Evolutionary conservation across 1,139 yeast species (phyloP).

Genomic region (Geotrichum australiense): DNA sequence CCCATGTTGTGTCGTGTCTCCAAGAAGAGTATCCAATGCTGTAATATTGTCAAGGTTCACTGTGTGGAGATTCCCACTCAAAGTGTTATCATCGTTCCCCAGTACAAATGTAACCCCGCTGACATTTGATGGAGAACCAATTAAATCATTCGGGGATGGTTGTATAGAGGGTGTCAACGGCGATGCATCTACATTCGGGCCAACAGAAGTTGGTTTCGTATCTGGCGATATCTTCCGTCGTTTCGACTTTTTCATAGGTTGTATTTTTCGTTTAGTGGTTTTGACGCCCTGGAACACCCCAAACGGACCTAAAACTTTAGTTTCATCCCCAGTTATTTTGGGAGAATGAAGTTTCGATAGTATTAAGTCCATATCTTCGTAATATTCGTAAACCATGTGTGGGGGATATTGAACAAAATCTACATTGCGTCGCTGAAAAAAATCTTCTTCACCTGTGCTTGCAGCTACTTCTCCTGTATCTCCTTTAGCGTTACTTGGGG

Average conservation of each 20-base stretch:
- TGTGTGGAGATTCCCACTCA: not conserved
- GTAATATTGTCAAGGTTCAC: slow-evolving; percentile 3
- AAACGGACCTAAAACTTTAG: slow-evolving; percentile 69
- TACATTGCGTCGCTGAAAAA: slow-evolving; percentile 58
- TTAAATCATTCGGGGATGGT: slow-evolving; percentile 11
- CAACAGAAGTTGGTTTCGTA: not conserved
- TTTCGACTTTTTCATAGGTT: slow-evolving; percentile 23
- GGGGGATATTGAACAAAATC: slow-evolving; percentile 65
- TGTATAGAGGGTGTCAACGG: slow-evolving; percentile 12
- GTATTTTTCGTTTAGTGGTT: slow-evolving; percentile 8
- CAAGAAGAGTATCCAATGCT: slow-evolving; percentile 4
- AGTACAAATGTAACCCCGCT: not conserved
- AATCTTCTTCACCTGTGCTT: slow-evolving; percentile 36
- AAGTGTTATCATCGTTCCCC: not conserved
- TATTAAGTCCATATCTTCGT: slow-evolving; percentile 78
- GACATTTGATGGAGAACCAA: too few species aligned
- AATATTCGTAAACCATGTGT: slow-evolving; percentile 55
- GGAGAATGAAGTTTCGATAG: slow-evolving; percentile 56
- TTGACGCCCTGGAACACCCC: slow-evolving; percentile 58
- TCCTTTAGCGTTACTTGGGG: slow-evolving; percentile 29
- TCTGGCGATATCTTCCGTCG: slow-evolving; percentile 15
- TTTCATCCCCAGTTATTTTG: slow-evolving; percentile 39
- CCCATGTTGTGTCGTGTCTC: not conserved
- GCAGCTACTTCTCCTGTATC: slow-evolving; percentile 21
- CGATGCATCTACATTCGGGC: slow-evolving; percentile 7